phyloP scores from a whole-genome alignment of 306 rosid species.

The Corylus americana region DNA sequence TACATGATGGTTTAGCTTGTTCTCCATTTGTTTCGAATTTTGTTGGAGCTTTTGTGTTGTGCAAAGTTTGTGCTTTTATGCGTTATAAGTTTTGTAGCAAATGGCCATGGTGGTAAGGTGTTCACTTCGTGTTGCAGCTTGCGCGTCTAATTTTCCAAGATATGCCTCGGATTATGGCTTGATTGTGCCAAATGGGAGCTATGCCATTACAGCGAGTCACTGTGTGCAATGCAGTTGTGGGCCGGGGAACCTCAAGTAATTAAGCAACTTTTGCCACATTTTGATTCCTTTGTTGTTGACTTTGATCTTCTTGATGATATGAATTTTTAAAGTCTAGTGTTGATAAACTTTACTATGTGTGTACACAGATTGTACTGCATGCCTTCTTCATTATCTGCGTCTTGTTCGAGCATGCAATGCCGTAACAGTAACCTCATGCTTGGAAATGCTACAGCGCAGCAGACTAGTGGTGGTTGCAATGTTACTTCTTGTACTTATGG shows the following conservation, averaged over 20 bases:
- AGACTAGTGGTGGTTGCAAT: conserved; percentile 84
- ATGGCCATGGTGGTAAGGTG: conserved; percentile 12
- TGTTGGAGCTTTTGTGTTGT: not conserved
- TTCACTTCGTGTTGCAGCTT: conserved; percentile 52
- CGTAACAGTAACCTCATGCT: conserved; percentile 81
- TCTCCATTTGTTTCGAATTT: not conserved
- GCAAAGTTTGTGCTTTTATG: not conserved
- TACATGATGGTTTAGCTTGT: not conserved
- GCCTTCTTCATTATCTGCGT: conserved; percentile 94
- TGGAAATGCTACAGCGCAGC: conserved; percentile 78
- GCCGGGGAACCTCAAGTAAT: conserved; percentile 77
- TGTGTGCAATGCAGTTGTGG: conserved; percentile 99
- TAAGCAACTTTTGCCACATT: conserved; percentile 16
- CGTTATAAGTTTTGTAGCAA: not conserved
- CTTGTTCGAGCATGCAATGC: conserved; percentile 99
- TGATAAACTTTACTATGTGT: conserved; percentile 19
- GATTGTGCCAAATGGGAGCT: conserved; percentile 96
- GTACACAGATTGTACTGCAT: conserved; percentile 80
- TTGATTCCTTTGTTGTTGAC: conserved; percentile 9
- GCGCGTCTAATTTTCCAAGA: conserved; percentile 78
- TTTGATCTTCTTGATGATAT: not conserved
- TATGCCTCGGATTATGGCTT: conserved; percentile 71
- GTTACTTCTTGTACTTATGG: conserved; percentile 81
- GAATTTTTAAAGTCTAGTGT: conserved; percentile 7
- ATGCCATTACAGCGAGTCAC: conserved; percentile 88